phyloP scores from a whole-genome alignment of 805 yeast genomes.

The Starmerella davenportii region DNA sequence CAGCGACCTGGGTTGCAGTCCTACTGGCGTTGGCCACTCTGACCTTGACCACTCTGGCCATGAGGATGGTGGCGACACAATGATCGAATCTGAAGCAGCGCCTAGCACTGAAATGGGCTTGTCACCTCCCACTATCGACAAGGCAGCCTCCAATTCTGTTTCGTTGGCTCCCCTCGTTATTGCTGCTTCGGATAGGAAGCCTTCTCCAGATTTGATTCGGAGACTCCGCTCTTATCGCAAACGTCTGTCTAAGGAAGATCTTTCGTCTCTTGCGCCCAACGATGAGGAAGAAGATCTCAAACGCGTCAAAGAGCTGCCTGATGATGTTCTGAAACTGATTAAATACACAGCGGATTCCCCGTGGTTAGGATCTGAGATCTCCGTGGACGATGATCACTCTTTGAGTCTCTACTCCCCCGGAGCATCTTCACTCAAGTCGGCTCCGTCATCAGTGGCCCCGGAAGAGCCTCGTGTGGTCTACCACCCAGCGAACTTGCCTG shows the following conservation, averaged over 20 bases:
- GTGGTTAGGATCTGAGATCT: constrained; percentile 9
- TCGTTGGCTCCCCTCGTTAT: not conserved
- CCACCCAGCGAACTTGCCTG: not conserved
- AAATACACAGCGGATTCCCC: constrained; percentile 16
- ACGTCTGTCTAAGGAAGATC: constrained; percentile 5
- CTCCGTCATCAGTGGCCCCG: not conserved
- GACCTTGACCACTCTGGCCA: not conserved
- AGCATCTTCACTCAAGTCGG: not conserved
- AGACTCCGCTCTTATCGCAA: constrained; percentile 15
- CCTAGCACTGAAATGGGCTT: not conserved
- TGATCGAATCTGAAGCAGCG: too few species aligned
- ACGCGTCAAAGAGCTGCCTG: constrained; percentile 13
- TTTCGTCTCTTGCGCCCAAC: not conserved
- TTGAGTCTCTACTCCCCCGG: not conserved
- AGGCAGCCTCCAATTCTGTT: not conserved
- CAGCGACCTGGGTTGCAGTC: not conserved
- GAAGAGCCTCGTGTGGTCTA: not conserved
- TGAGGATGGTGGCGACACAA: not conserved
- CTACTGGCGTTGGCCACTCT: not conserved
- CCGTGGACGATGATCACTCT: not conserved
- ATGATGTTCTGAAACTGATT: constrained; percentile 14
- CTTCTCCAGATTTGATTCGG: constrained; percentile 12
- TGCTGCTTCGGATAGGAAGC: constrained; percentile 11
- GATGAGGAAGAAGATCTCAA: constrained; percentile 9
- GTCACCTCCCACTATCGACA: not conserved